phyloP scores from a whole-genome alignment of 192 early-diverging fungal species.

The Podila epigama region DNA sequence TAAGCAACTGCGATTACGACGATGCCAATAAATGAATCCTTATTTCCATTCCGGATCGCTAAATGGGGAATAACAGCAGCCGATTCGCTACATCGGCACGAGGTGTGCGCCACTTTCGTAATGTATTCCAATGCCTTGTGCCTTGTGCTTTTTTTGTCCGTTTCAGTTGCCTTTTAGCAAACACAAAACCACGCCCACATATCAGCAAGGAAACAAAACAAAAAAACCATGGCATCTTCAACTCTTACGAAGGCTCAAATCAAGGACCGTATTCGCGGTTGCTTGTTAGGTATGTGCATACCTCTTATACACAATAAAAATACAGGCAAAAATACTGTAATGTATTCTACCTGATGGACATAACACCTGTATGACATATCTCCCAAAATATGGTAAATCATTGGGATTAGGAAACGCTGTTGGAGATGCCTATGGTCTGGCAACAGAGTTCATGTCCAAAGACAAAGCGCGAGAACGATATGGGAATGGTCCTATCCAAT shows the following conservation, averaged over 20 bases:
- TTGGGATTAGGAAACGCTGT: constrained; percentile 57
- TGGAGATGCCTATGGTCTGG: constrained; percentile 69
- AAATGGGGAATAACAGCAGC: too few relatives aligned
- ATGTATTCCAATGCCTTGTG: too few relatives aligned
- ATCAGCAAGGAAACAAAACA: not conserved
- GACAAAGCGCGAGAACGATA: constrained; percentile 51
- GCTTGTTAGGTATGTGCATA: not conserved
- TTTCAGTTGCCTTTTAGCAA: not conserved
- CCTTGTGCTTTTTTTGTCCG: too few relatives aligned
- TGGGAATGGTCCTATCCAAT: constrained; percentile 65
- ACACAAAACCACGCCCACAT: not conserved
- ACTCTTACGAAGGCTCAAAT: not conserved
- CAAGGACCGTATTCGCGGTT: not conserved
- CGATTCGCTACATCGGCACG: too few relatives aligned
- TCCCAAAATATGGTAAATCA: not conserved
- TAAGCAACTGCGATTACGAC: too few relatives aligned
- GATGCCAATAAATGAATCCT: too few relatives aligned
- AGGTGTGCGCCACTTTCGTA: too few relatives aligned
- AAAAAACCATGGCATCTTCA: not conserved
- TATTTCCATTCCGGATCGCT: too few relatives aligned
- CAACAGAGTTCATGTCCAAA: constrained; percentile 69
- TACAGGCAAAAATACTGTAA: not conserved
- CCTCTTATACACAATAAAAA: too few relatives aligned
- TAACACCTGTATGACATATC: not conserved
- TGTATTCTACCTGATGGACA: not conserved